Base-by-base conservation (phyloP, 2,329 filamentous ascomycete genomes). In the Didymella segeticola region DNA sequence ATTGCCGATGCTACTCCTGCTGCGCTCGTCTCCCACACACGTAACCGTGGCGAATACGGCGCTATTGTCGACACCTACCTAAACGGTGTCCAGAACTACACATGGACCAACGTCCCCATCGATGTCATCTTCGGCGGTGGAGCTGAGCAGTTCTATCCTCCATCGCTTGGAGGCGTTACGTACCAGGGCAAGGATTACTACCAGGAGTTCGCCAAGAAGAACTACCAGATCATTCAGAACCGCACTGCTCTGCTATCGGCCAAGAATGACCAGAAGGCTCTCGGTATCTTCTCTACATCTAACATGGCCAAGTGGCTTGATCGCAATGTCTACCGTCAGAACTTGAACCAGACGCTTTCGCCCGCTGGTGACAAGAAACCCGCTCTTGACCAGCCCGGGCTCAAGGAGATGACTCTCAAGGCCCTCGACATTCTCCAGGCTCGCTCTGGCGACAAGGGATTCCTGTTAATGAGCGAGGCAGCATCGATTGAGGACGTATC, bases 361-460 rank as follows among this genome's bases (percentile, higher is more conserved):
- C 90, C 91, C 1, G 80, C 83, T 10, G 90, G 90, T 43, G 82
- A 82, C 57, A 80, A 82, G 34, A 79, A 77, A 14, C 79, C 88
- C 33, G 90, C 90, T 5, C 80, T 83, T 7, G 90, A 95, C 68
- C 85, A 93, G 23, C 91, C 91, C 0, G 91, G 91, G 4, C 85
- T 95, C 43, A 93, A 91, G 77, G 89, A 95, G 37, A 96, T 96
- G 91, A 93, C 91, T 0, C 80, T 93, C 64, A 96, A 96, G 79
- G 90, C 90, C 20, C 83, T 95, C 43, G 89, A 93, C 54, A 86
- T 93, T 47, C 83, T 95, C n/a, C 78, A 88, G 72, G 80, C 80
- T 31, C 78, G 79, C 53, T 85, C 86, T 23, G 82, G 83, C 27
- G 82, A 88, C 53, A 83, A 89, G 55, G 91, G 91, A 5, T 96